These are phyloP conservation scores for Coemansia aciculifera DNA, from an alignment of 192 early-diverging fungal genomes.

Conservation along the genomic window DNA sequence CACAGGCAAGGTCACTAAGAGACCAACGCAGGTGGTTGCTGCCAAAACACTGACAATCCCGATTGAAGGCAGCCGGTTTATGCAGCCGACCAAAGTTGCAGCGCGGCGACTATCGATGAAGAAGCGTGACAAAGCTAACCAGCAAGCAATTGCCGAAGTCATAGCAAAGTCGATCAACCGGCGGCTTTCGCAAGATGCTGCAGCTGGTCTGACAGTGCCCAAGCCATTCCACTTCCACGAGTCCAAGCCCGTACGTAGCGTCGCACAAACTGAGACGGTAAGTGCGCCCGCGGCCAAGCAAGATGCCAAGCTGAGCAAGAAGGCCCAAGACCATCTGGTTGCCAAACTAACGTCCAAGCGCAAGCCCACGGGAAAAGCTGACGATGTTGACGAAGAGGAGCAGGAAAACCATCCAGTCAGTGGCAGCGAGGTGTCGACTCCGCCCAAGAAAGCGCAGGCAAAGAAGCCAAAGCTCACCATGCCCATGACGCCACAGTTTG, in stretches of 20 bases:
- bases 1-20: slow-evolving; percentile 3
- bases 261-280: background rate
- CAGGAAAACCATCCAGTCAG: slow-evolving; percentile 1
- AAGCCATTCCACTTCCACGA: slow-evolving; percentile 47
- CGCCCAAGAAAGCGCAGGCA: slow-evolving; percentile 8
- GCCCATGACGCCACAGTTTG: slow-evolving; percentile 51
- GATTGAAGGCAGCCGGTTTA: slow-evolving; percentile 39
- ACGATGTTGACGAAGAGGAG: background rate
- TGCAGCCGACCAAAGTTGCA: slow-evolving; percentile 47
- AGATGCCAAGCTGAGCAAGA: slow-evolving; percentile 12
- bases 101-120: slow-evolving; percentile 34
- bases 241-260: background rate
- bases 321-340: slow-evolving; percentile 20
- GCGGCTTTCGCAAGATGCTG: slow-evolving; percentile 12
- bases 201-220: slow-evolving; percentile 32
- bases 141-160: slow-evolving; percentile 28
- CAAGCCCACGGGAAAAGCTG: background rate
- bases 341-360: slow-evolving; percentile 31
- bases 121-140: slow-evolving; percentile 43
- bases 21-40: background rate
- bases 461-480: slow-evolving; percentile 32
- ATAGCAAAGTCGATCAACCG: slow-evolving; percentile 39
- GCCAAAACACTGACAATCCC: slow-evolving; percentile 33
- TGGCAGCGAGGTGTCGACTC: slow-evolving; percentile 3
- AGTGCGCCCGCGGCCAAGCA: background rate